Base-by-base conservation (phyloP, 192 early-diverging fungal species). In the Coemansia sp. region DNA sequence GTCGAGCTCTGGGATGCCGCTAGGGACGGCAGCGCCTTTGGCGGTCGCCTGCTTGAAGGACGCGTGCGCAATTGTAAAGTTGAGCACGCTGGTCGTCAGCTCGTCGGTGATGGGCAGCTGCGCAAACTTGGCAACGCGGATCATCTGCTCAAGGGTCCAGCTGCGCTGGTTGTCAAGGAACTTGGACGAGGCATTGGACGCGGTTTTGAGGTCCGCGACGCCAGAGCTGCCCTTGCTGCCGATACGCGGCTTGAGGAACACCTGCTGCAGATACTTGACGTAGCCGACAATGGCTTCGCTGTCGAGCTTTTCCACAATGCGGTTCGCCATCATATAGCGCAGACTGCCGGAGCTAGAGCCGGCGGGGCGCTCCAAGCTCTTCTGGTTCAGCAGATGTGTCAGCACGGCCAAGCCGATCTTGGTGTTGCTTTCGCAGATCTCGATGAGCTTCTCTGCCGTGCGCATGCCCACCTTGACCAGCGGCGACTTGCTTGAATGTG, bases 91-190 rank as follows among this genome's bases (percentile, higher is more conserved):
- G 39, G 72, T 59, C 36, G 91, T 78, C 87, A 91, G 89, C n/a
- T 77, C 79, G 64, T 92, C 89, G 32, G 87, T 81, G 20, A 88
- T 89, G n/a, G 89, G 85, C 32, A 93, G 71, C 62, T 88, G 86
- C n/a, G 79, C 70, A 54, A 88, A 88, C 23, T 85, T 78, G 59
- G 94, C 76, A 28, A 98, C 72, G 20, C 84, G 68, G 47, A 87
- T 75, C 85, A 98, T 87, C 74, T 94, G 91, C 36, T 93, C 87
- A 8, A 93, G 45, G 6, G 83, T 87, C 95, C 95, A 98, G 35
- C 68, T 74, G 47, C 91, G 85, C 64, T 83, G 86, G 29, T 71
- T 66, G 50, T 88, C 85, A 14, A 83, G 61, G 4, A 65, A 49
- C 58, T 65, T 70, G 23, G 50, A 49, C 3, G 61, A 57, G 46